Percentiles rank a stretch among this genome's conserved stretches.
Evolutionary conservation across 805 yeast species (phyloP).

Genomic region (Saccharomycopsis lassenensis): DNA sequence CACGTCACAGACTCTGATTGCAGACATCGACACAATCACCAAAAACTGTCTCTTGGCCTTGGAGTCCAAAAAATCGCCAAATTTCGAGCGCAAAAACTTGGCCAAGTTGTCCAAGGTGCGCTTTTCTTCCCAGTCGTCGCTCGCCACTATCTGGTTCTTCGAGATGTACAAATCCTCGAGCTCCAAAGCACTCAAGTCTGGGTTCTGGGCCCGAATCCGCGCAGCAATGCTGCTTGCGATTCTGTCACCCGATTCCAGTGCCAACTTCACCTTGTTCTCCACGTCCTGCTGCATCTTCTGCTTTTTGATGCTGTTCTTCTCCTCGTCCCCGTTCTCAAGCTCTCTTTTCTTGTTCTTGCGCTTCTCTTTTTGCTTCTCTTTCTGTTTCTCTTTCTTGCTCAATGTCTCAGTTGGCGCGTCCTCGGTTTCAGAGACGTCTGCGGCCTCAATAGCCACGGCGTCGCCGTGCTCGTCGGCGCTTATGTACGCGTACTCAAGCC

Average conservation of each 20-base stretch:
- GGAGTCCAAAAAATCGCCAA: no score
- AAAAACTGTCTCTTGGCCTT: conserved; percentile 16
- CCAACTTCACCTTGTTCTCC: conserved; percentile 42
- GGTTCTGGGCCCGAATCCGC: conserved; percentile 45
- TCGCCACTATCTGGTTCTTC: conserved; percentile 44
- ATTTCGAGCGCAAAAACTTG: no score
- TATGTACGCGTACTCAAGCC: conserved; percentile 50
- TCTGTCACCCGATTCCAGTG: conserved; percentile 43
- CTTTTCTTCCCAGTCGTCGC: conserved; percentile 42
- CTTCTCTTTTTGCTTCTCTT: conserved; percentile 22
- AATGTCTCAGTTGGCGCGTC: conserved; percentile 14
- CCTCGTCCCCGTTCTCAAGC: conserved; percentile 25
- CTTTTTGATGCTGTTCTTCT: conserved; percentile 52
- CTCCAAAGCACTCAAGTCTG: conserved; percentile 67
- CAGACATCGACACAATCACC: conserved; percentile 57
- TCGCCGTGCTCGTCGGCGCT: no score
- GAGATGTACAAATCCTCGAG: conserved; percentile 49
- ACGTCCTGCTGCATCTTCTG: conserved; percentile 57
- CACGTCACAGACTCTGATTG: conserved; percentile 79
- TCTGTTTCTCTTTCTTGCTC: conserved; percentile 1
- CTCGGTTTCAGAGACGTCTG: conserved; percentile 25
- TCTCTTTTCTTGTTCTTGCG: conserved; percentile 20
- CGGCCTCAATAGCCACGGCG: no score
- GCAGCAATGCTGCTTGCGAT: conserved; percentile 61
- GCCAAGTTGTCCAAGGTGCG: conserved; percentile 48